Conservation (phyloP, 2,329 filamentous ascomycete genomes). For the Ceratocystis eucalypticola region DNA sequence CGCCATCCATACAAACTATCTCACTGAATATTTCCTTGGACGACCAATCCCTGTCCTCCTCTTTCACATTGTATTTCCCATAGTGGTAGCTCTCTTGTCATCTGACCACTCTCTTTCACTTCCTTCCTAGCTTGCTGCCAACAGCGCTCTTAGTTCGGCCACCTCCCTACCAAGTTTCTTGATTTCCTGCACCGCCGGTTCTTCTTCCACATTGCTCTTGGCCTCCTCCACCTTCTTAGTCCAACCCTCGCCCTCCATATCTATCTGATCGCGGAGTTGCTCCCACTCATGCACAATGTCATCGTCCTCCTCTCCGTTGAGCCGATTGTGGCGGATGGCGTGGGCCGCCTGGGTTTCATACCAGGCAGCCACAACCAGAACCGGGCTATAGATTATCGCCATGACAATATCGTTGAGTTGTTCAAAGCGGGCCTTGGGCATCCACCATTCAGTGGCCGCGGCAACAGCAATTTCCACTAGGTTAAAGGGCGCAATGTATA, state of each 20-base stretch:
- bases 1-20: not conserved
- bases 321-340: conserved; percentile 58
- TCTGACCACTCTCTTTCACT: not conserved
- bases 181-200: conserved; percentile 60
- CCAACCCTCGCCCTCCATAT: conserved; percentile 80
- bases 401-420: conserved; percentile 80
- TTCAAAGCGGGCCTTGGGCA: conserved; percentile 60
- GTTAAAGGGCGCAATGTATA: conserved; percentile 94
- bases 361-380: conserved; percentile 65
- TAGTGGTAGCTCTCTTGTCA: not conserved
- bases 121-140: conserved; percentile 22
- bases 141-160: conserved; percentile 39
- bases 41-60: not conserved
- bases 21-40: not conserved
- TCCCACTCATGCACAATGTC: conserved; percentile 90
- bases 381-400: conserved; percentile 69
- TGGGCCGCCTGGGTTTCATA: conserved; percentile 54
- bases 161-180: conserved; percentile 45
- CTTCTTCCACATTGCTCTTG: conserved; percentile 69
- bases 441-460: conserved; percentile 87
- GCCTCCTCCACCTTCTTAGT: conserved; percentile 60
- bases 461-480: conserved; percentile 75
- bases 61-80: not conserved
- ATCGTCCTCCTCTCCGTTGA: conserved; percentile 75
- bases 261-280: conserved; percentile 55